Evolutionary conservation across 257 asterid species (phyloP).

Genomic region (Jacaranda copaia): DNA sequence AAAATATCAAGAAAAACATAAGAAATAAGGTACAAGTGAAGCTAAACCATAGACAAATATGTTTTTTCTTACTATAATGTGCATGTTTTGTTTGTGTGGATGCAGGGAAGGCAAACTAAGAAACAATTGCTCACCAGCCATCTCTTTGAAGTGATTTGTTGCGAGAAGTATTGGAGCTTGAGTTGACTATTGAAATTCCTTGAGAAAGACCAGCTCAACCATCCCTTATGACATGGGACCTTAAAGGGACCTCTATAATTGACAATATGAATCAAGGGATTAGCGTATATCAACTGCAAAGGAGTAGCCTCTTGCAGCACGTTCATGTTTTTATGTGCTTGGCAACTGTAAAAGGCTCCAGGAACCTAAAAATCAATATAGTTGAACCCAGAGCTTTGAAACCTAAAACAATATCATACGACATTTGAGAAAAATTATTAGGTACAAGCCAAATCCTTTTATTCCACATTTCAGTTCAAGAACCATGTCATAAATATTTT

Average conservation of each 20-base stretch:
- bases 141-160: slow-evolving; percentile 64
- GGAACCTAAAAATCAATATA: slow-evolving; percentile 57
- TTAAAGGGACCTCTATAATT: slow-evolving; percentile 40
- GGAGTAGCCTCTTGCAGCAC: slow-evolving; percentile 56
- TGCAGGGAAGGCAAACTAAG: neutral
- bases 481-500: slow-evolving; percentile 1
- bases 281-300: slow-evolving; percentile 43
- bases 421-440: neutral
- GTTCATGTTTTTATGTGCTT: slow-evolving; percentile 46
- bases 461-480: slow-evolving; percentile 22
- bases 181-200: slow-evolving; percentile 45
- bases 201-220: slow-evolving; percentile 53
- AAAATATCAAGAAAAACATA: neutral
- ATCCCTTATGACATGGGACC: slow-evolving; percentile 45
- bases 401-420: slow-evolving; percentile 38
- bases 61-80: neutral
- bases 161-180: slow-evolving; percentile 51
- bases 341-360: slow-evolving; percentile 52
- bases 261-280: slow-evolving; percentile 44
- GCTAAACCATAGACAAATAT: neutral
- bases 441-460: neutral
- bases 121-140: slow-evolving; percentile 67
- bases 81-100: neutral
- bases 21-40: slow-evolving; percentile 13
- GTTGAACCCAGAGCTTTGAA: slow-evolving; percentile 48